phyloP scores from a whole-genome alignment of 164 flowering plant genomes.

The Magnolia officinalis region DNA sequence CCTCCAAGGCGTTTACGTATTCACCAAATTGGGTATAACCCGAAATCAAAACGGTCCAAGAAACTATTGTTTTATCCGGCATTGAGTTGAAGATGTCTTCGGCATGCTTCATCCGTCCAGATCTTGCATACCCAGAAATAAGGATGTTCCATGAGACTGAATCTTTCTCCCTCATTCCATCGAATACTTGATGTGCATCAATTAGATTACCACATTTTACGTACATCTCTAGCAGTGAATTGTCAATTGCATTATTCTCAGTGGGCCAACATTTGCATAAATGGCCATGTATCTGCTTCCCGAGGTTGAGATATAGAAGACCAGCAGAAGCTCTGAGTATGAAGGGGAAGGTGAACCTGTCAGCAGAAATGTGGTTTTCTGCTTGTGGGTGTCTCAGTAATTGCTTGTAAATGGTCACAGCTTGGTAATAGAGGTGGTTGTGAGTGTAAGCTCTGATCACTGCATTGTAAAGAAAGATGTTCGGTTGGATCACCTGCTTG shows the following conservation, averaged over 20 bases:
- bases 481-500: constrained; percentile 45
- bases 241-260: constrained; percentile 29
- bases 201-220: constrained; percentile 40
- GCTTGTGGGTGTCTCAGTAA: constrained; percentile 29
- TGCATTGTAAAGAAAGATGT: constrained; percentile 62
- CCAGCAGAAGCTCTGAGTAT: constrained; percentile 53
- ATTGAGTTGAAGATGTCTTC: constrained; percentile 42
- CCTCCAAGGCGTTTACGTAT: constrained; percentile 37
- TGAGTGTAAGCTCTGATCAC: constrained; percentile 51
- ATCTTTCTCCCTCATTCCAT: constrained; percentile 60
- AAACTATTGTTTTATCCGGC: constrained; percentile 45
- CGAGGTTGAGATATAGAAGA: constrained; percentile 31
- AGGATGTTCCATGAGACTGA: constrained; percentile 63
- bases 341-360: constrained; percentile 65
- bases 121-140: constrained; percentile 50
- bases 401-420: constrained; percentile 35
- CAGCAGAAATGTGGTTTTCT: constrained; percentile 32
- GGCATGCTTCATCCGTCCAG: constrained; percentile 56
- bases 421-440: constrained; percentile 18
- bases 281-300: constrained; percentile 66
- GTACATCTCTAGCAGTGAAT: constrained; percentile 68
- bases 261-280: constrained; percentile 40
- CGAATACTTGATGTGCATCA: constrained; percentile 53
- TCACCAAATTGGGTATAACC: constrained; percentile 40
- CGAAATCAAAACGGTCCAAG: constrained; percentile 58